Evolutionary conservation across 2,329 filamentous ascomycete species (phyloP), one percentile per base, ranked within the genome.

Genomic region (Aspergillus alliaceus): DNA sequence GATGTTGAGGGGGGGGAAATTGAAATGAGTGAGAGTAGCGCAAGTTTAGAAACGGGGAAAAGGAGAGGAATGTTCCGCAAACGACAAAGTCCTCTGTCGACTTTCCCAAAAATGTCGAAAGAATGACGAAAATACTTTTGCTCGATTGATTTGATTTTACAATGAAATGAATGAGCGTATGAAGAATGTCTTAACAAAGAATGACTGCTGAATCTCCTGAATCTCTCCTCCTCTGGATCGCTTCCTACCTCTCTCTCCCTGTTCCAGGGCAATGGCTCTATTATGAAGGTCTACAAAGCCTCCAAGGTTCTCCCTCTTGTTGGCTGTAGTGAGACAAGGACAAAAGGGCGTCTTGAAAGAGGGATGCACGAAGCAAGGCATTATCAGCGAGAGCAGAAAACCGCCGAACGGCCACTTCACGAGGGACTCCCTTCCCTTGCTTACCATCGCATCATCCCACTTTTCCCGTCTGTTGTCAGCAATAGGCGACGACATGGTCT

Each of bases 41-140:
- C 58, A 66, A 64, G 55, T 60, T 59, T 60, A 63, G 59, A 63
- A 66, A 62, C 61, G 64, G 64, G 60, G 56, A 53, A 58, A 54
- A 59, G 49, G 58, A 53, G 51, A 46, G 44, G 25, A 52, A 42
- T 34, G 49, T 57, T 51, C 54, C 51, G 50, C 58, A 46, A 58
- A 51, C 51, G 47, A 54, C 46, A 44, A 51, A 14, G 25, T 39
- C 15, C 44, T 47, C 32, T 20, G 22, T 48, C 24, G 24, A 25
- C 14, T 42, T 42, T 42, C 20, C 39, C 22, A 47, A 31, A 15
- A 29, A 20, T 47, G 25, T 18, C 44, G 6, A 53, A 49, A 49
- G 32, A 49, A 40, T 49, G 32, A 34, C n/a, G 24, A 44, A 42
- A 39, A 22, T n/a, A n/a, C n/a, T n/a, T n/a, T n/a, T n/a, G n/a